Evolutionary conservation across 345 rosid genomes (phyloP).

Genomic region (Populus davidiana): DNA sequence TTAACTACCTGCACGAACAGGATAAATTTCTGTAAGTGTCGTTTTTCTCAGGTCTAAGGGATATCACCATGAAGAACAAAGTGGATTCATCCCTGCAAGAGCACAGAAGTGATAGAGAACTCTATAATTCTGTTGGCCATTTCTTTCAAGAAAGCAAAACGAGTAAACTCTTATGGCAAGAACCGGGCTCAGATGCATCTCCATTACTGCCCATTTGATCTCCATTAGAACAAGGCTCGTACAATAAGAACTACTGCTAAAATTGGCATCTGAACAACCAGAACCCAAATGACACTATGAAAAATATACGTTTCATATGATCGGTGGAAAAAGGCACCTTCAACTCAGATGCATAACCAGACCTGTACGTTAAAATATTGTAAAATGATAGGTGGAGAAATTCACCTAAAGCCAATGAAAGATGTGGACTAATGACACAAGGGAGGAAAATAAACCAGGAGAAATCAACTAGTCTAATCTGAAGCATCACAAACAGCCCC

Average conservation of each 20-base stretch:
- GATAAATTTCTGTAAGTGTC: background rate
- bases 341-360: background rate
- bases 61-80: background rate
- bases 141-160: background rate
- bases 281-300: background rate
- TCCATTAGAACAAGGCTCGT: background rate
- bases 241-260: background rate
- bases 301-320: background rate
- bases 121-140: background rate
- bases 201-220: background rate
- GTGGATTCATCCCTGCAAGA: background rate
- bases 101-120: background rate
- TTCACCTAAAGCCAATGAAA: background rate
- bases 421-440: background rate
- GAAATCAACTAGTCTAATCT: background rate
- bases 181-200: no score
- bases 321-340: background rate
- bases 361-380: background rate
- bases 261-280: background rate
- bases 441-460: background rate
- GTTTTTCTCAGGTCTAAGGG: background rate
- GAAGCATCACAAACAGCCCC: background rate
- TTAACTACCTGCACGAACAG: constrained; percentile 56
- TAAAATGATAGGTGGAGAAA: background rate
- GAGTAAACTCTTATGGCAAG: background rate